A percentile compares a stretch with the other conserved stretches of the same genome.
These are phyloP conservation scores for Peniophora sp. DNA, from an alignment of 1,284 basidiomycete species.

Conservation along the genomic window DNA sequence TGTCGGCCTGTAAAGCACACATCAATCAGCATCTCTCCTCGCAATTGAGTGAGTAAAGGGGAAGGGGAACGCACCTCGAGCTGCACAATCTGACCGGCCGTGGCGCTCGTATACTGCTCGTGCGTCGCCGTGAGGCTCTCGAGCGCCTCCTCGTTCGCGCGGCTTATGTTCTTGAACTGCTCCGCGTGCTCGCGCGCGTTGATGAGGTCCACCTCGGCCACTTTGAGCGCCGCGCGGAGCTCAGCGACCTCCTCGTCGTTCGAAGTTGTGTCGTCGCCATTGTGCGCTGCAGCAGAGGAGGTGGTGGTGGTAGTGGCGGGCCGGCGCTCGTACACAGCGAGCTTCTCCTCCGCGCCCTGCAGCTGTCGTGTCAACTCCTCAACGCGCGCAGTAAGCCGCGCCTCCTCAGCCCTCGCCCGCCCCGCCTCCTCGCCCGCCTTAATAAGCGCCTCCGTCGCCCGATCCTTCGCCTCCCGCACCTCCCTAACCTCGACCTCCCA, in stretches of 20 bases:
- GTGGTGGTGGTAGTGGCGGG: constrained; percentile 12
- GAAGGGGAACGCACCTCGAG: constrained; percentile 47
- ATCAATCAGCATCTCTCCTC: constrained; percentile 3
- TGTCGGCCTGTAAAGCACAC: constrained; percentile 46
- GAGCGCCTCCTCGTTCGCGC: constrained; percentile 74
- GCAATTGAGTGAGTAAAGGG: background rate
- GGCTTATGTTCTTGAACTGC: constrained; percentile 80
- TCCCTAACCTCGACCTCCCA: constrained; percentile 79
- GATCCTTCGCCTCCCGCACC: constrained; percentile 67
- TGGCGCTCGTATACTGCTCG: constrained; percentile 70
- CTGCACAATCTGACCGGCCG: constrained; percentile 56
- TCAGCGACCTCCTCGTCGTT: constrained; percentile 82
- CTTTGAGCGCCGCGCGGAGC: constrained; percentile 68
- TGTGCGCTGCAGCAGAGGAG: constrained; percentile 15
- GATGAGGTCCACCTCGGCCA: constrained; percentile 67
- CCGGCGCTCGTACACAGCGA: constrained; percentile 80
- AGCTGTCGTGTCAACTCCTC: constrained; percentile 66
- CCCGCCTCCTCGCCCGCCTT: constrained; percentile 69
- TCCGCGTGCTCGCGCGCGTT: constrained; percentile 66
- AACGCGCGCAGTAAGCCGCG: constrained; percentile 72
- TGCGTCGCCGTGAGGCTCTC: constrained; percentile 62
- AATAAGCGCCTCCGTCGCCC: constrained; percentile 49
- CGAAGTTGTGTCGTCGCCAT: constrained; percentile 64
- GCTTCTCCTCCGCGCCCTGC: constrained; percentile 74
- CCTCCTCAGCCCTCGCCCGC: constrained; percentile 73